These are phyloP conservation scores for Citrullus mucosospermus DNA, from an alignment of 306 rosid genomes.

Conservation along the genomic window DNA sequence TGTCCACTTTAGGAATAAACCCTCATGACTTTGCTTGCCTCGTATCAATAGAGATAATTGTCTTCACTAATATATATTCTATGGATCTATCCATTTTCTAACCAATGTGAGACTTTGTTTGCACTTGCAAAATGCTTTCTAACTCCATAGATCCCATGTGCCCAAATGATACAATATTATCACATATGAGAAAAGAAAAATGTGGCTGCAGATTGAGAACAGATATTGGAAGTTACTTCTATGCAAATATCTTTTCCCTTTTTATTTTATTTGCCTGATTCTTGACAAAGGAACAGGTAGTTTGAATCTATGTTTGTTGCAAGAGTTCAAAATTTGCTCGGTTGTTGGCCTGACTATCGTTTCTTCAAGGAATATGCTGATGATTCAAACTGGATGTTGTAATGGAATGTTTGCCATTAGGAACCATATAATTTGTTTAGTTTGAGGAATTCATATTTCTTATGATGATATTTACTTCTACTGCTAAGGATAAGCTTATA, in stretches of 20 bases:
- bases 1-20: too few relatives aligned
- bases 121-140: background rate
- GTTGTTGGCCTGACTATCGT: background rate
- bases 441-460: background rate
- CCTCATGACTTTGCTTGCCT: too few relatives aligned
- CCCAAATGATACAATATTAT: background rate
- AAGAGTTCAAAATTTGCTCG: background rate
- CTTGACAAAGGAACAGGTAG: background rate
- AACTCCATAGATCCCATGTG: background rate
- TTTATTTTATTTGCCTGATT: background rate
- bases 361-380: background rate
- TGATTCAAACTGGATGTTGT: background rate
- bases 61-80: too few relatives aligned
- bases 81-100: too few relatives aligned
- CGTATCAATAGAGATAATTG: too few relatives aligned
- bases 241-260: background rate
- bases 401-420: background rate
- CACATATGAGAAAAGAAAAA: background rate
- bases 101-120: too few relatives aligned
- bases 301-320: background rate
- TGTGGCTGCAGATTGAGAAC: background rate
- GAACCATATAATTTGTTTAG: background rate
- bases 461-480: background rate
- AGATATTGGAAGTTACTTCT: background rate
- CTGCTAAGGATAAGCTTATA: background rate